These are phyloP conservation scores for Termitomyces sp. DNA, from an alignment of 768 basidiomycete species.

Conservation along the genomic window DNA sequence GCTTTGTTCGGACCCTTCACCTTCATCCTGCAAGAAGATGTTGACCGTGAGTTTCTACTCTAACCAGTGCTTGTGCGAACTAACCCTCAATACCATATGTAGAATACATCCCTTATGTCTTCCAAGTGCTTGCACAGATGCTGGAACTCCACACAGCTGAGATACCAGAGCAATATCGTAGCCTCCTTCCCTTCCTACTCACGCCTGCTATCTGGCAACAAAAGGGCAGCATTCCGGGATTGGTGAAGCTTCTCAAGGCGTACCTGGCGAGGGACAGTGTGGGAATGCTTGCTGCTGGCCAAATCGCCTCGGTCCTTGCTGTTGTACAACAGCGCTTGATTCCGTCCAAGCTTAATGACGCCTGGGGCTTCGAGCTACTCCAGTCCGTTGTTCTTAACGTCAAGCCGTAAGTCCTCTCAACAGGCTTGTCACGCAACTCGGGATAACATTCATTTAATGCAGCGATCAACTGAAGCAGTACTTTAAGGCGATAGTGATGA, in stretches of 20 bases:
- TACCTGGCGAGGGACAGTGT: conserved; percentile 70
- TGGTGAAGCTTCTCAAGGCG: conserved; percentile 84
- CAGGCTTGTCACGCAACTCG: neutral
- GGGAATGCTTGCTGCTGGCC: conserved; percentile 66
- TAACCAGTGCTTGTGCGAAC: neutral
- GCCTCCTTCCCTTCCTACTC: conserved; percentile 77
- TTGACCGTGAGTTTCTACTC: conserved; percentile 65
- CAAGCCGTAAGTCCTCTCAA: conserved; percentile 58
- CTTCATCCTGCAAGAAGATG: conserved; percentile 85
- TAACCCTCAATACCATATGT: neutral
- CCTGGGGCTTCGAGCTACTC: conserved; percentile 87
- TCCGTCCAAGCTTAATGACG: conserved; percentile 84
- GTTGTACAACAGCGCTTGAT: conserved; percentile 89
- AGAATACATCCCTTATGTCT: conserved; percentile 98
- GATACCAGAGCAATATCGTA: conserved; percentile 75
- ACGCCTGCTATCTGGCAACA: conserved; percentile 89
- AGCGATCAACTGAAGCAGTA: conserved; percentile 69
- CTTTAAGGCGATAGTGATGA: conserved; percentile 71
- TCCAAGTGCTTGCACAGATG: conserved; percentile 96
- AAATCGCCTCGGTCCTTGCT: conserved; percentile 76
- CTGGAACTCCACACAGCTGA: conserved; percentile 70
- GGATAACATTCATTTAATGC: neutral
- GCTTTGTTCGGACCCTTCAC: conserved; percentile 86
- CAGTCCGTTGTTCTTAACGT: conserved; percentile 71
- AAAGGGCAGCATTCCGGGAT: conserved; percentile 91